Evolutionary conservation across 148 eudicot species (phyloP).

Genomic region (Talinum fruticosum): DNA sequence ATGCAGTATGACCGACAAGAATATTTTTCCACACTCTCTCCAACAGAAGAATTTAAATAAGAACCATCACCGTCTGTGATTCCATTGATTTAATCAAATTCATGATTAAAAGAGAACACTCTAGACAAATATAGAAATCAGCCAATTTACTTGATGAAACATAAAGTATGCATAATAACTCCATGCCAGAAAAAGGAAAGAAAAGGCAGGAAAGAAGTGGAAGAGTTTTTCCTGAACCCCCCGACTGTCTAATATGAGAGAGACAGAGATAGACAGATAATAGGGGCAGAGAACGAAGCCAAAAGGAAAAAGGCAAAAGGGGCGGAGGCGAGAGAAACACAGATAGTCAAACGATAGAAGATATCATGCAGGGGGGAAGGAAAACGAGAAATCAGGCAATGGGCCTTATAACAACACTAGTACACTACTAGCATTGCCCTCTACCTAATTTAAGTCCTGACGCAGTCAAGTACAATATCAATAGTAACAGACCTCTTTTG

Average conservation of each 20-base stretch:
- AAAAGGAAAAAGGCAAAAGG: not conserved
- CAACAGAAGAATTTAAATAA: slow-evolving; percentile 48
- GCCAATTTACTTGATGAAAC: not conserved
- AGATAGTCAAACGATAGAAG: not conserved
- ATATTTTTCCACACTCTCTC: slow-evolving; percentile 53
- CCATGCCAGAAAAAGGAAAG: not conserved
- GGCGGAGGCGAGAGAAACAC: not conserved
- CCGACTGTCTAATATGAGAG: too few species aligned
- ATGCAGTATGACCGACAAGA: slow-evolving; percentile 43
- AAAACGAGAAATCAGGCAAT: not conserved
- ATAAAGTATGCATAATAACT: not conserved
- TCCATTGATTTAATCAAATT: slow-evolving; percentile 37
- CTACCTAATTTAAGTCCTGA: not conserved
- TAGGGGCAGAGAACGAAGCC: not conserved
- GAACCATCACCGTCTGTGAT: slow-evolving; percentile 53
- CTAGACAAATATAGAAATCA: slow-evolving; percentile 4
- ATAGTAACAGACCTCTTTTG: not conserved
- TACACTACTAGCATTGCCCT: not conserved
- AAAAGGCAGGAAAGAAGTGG: not conserved
- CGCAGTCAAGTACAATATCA: slow-evolving; percentile 3
- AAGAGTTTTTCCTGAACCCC: too few species aligned
- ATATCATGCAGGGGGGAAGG: not conserved
- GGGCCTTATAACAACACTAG: not conserved
- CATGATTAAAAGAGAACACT: slow-evolving; percentile 4
- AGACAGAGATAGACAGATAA: not conserved